A percentile compares a stretch with the other conserved stretches of the same genome.
Evolutionary conservation across 805 yeast species (phyloP).

Genomic region (Spathaspora sp.): DNA sequence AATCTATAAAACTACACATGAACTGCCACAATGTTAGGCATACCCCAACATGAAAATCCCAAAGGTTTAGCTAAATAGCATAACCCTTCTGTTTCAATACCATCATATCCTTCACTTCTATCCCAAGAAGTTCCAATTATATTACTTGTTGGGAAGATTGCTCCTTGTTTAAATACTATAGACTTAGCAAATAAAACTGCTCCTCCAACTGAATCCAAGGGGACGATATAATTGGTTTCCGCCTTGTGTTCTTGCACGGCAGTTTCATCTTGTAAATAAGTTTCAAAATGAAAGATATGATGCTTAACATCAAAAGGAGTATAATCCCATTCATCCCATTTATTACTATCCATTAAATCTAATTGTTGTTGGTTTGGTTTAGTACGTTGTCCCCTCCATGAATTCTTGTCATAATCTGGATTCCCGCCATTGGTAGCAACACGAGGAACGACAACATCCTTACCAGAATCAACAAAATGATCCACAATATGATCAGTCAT

Average conservation of each 20-base stretch:
- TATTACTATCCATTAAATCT: slow-evolving; percentile 20
- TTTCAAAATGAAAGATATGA: slow-evolving; percentile 26
- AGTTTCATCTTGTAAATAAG: slow-evolving; percentile 11
- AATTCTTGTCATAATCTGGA: slow-evolving; percentile 35
- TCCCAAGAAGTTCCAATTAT: slow-evolving; percentile 47
- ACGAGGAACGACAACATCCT: slow-evolving; percentile 37
- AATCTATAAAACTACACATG: slow-evolving; percentile 18
- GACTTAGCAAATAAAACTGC: slow-evolving; percentile 45
- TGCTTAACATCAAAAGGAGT: slow-evolving; percentile 28
- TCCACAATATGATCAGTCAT: slow-evolving; percentile 21
- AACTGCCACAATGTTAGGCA: slow-evolving; percentile 43
- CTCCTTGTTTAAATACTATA: slow-evolving; percentile 42
- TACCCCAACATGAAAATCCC: slow-evolving; percentile 47
- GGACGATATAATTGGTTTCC: slow-evolving; percentile 12
- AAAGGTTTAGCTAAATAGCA: slow-evolving; percentile 44
- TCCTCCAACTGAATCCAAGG: slow-evolving; percentile 51
- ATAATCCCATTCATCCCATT: slow-evolving; percentile 30
- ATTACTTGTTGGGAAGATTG: slow-evolving; percentile 43
- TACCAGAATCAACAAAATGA: slow-evolving; percentile 22
- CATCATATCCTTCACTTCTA: slow-evolving; percentile 47
- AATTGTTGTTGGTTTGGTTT: slow-evolving; percentile 26
- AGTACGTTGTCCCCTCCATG: slow-evolving; percentile 38
- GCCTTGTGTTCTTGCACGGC: slow-evolving; percentile 5
- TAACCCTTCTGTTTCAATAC: slow-evolving; percentile 52
- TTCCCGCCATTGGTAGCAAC: slow-evolving; percentile 18